Percentiles rank a stretch among this genome's conserved stretches.
phyloP scores from a whole-genome alignment of 306 rosid genomes.

The Astragalus membranaceus region DNA sequence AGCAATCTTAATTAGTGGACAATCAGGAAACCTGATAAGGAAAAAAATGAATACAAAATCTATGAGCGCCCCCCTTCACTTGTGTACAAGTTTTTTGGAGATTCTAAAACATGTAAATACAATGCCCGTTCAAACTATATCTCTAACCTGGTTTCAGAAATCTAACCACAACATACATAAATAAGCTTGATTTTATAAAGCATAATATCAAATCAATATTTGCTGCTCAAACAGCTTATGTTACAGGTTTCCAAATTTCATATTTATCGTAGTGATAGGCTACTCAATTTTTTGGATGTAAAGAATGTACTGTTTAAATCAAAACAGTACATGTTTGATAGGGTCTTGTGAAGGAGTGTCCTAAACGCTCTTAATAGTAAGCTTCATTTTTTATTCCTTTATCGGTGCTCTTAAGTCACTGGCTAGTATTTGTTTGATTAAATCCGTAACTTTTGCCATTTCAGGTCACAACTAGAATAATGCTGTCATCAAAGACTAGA shows the following conservation, averaged over 20 bases:
- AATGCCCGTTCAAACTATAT: neutral
- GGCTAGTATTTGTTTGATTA: neutral
- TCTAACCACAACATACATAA: neutral
- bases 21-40: neutral
- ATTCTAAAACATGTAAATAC: neutral
- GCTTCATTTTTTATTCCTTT: too few species aligned
- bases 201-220: neutral
- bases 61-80: neutral
- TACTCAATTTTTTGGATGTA: neutral
- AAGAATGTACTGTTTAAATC: neutral
- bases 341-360: neutral
- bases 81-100: neutral
- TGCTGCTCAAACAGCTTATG: slow-evolving; percentile 13
- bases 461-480: neutral
- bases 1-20: neutral
- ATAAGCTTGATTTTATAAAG: neutral
- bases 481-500: neutral
- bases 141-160: neutral
- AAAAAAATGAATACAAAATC: neutral
- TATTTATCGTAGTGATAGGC: neutral
- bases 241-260: neutral
- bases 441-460: neutral
- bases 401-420: neutral
- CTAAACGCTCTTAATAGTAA: neutral
- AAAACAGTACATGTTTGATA: neutral